These are phyloP conservation scores for Scutellaria galericulata DNA, from an alignment of 257 asterid genomes.

Conservation along the genomic window DNA sequence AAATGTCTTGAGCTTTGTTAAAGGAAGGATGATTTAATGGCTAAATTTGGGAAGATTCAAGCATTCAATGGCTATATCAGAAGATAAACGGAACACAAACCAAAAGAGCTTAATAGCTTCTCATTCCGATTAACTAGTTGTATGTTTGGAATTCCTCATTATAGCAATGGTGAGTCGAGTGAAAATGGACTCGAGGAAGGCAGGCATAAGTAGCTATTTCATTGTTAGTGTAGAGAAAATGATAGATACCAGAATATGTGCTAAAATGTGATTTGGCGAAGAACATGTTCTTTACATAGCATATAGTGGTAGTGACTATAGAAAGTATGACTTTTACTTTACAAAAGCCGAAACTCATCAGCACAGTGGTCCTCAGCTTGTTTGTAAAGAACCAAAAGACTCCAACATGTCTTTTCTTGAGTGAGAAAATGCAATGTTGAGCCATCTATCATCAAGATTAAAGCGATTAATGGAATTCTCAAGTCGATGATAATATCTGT, in stretches of 20 bases:
- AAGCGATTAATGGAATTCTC: slow-evolving; percentile 1
- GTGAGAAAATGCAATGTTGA: slow-evolving; percentile 8
- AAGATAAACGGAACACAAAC: slow-evolving; percentile 1
- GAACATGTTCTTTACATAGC: slow-evolving; percentile 21
- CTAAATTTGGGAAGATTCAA: slow-evolving; percentile 2
- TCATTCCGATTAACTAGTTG: not conserved
- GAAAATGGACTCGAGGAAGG: too few species aligned
- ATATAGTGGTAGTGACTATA: slow-evolving; percentile 10
- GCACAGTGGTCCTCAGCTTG: slow-evolving; percentile 32
- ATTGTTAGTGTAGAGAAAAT: not conserved
- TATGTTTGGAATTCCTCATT: not conserved
- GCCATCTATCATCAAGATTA: slow-evolving; percentile 21
- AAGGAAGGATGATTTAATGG: not conserved
- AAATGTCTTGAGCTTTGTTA: not conserved
- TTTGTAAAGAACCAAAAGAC: slow-evolving; percentile 21
- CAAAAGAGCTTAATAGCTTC: not conserved
- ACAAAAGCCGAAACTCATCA: slow-evolving; percentile 14
- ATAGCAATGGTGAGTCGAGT: too few species aligned
- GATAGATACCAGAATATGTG: not conserved
- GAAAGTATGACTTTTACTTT: slow-evolving; percentile 25
- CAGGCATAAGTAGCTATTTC: slow-evolving; percentile 23
- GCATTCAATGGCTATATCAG: not conserved
- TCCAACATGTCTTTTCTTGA: slow-evolving; percentile 12
- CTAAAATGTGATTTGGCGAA: slow-evolving; percentile 12
- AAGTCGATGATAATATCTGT: not conserved